These are phyloP conservation scores for Irpex rosettiformis DNA, from an alignment of 1,284 basidiomycete genomes.

Conservation along the genomic window DNA sequence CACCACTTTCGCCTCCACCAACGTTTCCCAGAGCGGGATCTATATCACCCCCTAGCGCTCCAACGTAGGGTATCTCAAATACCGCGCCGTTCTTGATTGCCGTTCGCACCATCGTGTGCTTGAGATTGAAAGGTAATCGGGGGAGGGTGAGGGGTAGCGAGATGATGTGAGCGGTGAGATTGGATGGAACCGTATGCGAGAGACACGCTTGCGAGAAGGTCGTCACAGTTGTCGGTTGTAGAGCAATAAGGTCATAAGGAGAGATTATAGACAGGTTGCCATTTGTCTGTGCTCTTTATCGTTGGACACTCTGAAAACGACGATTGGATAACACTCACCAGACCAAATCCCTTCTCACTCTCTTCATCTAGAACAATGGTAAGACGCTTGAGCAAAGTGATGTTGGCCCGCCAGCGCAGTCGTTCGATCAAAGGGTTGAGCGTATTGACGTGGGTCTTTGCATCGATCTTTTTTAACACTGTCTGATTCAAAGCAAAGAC, in stretches of 20 bases:
- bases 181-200: constrained; percentile 76
- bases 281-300: constrained; percentile 44
- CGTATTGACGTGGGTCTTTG: constrained; percentile 60
- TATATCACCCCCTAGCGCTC: constrained; percentile 61
- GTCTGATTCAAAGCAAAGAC: constrained; percentile 72
- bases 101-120: constrained; percentile 77
- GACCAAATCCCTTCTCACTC: constrained; percentile 77
- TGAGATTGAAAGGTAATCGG: constrained; percentile 76
- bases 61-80: constrained; percentile 79
- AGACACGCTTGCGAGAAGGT: constrained; percentile 79
- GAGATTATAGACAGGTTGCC: constrained; percentile 53
- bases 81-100: constrained; percentile 81
- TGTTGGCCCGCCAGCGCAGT: constrained; percentile 50
- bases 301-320: background rate
- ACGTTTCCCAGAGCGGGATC: constrained; percentile 42
- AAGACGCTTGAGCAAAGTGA: constrained; percentile 64
- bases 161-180: constrained; percentile 79
- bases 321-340: constrained; percentile 41
- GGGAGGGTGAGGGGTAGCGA: constrained; percentile 77
- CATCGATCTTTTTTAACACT: constrained; percentile 63
- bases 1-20: constrained; percentile 49
- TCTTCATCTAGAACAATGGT: constrained; percentile 73
- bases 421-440: constrained; percentile 51
- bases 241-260: constrained; percentile 74
- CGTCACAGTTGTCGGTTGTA: constrained; percentile 66